A percentile compares a stretch with the other conserved stretches of the same genome.
Evolutionary conservation across 306 rosid genomes (phyloP).

Genomic region (Cucumis hystrix): DNA sequence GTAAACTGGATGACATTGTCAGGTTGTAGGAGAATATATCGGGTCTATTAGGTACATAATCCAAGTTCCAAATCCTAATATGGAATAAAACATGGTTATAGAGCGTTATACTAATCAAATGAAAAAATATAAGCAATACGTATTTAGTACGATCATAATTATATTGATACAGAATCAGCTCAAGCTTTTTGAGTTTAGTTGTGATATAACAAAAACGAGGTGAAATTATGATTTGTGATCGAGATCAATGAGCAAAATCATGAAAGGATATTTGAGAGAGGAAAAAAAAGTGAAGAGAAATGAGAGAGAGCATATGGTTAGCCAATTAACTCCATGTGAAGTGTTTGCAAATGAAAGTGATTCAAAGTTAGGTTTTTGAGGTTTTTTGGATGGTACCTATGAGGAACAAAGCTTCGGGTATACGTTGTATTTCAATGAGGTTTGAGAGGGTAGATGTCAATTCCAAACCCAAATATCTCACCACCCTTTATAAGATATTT

Average conservation of each 20-base stretch:
- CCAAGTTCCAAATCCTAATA: too few species aligned
- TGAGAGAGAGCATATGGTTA: conserved; percentile 11
- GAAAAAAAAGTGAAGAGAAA: background rate
- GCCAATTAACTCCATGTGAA: conserved; percentile 42
- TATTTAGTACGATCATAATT: too few species aligned
- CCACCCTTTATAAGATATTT: background rate
- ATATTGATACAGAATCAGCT: too few species aligned
- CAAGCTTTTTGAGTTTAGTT: too few species aligned
- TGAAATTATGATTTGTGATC: too few species aligned
- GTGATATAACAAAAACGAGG: too few species aligned
- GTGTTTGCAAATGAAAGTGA: conserved; percentile 29
- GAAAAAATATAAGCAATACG: too few species aligned
- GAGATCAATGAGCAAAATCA: background rate
- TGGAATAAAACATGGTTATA: too few species aligned
- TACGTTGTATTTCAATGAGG: conserved; percentile 25
- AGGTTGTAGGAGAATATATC: too few species aligned
- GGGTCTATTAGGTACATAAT: too few species aligned
- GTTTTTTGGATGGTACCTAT: conserved; percentile 16
- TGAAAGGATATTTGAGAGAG: background rate
- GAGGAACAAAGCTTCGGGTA: conserved; percentile 63
- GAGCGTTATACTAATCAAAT: too few species aligned
- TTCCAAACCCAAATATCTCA: conserved; percentile 14
- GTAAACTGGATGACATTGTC: too few species aligned
- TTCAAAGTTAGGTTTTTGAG: conserved; percentile 42
- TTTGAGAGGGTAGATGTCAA: conserved; percentile 42